A percentile compares a stretch with the other conserved stretches of the same genome.
Evolutionary conservation across 768 basidiomycete genomes (phyloP).

Genomic region (Paxillus involutus): DNA sequence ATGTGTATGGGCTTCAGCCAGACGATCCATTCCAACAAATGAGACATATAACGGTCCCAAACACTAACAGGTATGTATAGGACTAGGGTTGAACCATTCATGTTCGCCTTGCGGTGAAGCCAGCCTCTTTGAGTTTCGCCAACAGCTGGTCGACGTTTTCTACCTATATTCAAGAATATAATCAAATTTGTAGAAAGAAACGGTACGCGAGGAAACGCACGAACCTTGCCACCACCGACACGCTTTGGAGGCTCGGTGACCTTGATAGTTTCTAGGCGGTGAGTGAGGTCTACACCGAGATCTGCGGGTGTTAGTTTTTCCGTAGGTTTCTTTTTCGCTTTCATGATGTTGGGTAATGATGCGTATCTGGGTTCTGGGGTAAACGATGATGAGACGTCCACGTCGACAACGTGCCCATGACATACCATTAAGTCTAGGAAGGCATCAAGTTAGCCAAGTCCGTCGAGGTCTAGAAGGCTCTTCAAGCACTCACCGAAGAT

Average conservation of each 20-base stretch:
- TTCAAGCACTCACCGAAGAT: slow-evolving; percentile 66
- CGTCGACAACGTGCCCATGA: neutral
- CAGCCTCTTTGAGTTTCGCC: slow-evolving; percentile 86
- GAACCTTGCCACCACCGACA: slow-evolving; percentile 86
- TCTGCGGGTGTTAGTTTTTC: slow-evolving; percentile 80
- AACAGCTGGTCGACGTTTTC: slow-evolving; percentile 87
- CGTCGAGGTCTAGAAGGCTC: neutral
- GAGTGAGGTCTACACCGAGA: slow-evolving; percentile 81
- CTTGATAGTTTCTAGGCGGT: slow-evolving; percentile 81
- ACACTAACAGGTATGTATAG: slow-evolving; percentile 5
- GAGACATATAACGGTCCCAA: neutral
- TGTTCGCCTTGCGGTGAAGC: slow-evolving; percentile 39
- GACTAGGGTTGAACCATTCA: slow-evolving; percentile 6
- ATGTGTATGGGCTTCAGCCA: no score
- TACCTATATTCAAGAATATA: slow-evolving; percentile 42
- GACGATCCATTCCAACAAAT: neutral
- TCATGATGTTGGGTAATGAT: slow-evolving; percentile 96
- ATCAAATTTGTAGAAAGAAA: neutral
- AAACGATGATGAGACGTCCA: neutral
- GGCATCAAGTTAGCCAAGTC: neutral
- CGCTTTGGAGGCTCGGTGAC: slow-evolving; percentile 89
- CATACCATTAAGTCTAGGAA: slow-evolving; percentile 69
- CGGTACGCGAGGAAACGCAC: slow-evolving; percentile 4
- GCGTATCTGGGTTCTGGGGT: slow-evolving; percentile 89
- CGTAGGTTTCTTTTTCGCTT: slow-evolving; percentile 98